phyloP scores from a whole-genome alignment of 768 basidiomycete genomes.

The Tricholoma sp. region DNA sequence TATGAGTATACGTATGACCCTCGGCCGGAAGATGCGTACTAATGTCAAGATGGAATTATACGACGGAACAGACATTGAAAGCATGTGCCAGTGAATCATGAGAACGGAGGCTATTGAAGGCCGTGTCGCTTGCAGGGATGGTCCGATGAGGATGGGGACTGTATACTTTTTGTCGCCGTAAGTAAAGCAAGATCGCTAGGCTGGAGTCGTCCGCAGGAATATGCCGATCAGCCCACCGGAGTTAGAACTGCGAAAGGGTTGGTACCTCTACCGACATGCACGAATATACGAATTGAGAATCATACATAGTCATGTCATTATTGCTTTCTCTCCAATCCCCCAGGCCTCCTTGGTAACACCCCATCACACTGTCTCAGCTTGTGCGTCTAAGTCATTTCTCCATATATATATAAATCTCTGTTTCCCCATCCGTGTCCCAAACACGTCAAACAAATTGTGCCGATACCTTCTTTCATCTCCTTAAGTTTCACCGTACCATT shows the following conservation, averaged over 20 bases:
- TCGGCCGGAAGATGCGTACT: not conserved
- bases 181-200: constrained; percentile 6
- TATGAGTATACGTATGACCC: not conserved
- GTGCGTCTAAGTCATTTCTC: constrained; percentile 22
- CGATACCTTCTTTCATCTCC: constrained; percentile 23
- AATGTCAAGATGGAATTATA: not conserved
- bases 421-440: constrained; percentile 23
- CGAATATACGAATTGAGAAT: constrained; percentile 13
- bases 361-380: constrained; percentile 34
- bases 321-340: constrained; percentile 26
- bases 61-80: not conserved
- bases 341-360: constrained; percentile 41
- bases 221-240: constrained; percentile 30
- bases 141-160: constrained; percentile 37
- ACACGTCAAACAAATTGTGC: constrained; percentile 32
- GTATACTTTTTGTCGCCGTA: not conserved
- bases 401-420: constrained; percentile 30
- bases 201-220: constrained; percentile 26
- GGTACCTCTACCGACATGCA: constrained; percentile 20
- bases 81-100: constrained; percentile 13
- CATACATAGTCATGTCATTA: constrained; percentile 27
- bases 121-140: constrained; percentile 32
- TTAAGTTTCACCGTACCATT: constrained; percentile 25
- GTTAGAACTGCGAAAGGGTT: constrained; percentile 16
- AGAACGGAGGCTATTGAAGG: constrained; percentile 26